Evolutionary conservation across 108 stramenopile species (phyloP), one percentile per base, ranked within the genome.

Genomic region (Aurantiochytrium sp.): DNA sequence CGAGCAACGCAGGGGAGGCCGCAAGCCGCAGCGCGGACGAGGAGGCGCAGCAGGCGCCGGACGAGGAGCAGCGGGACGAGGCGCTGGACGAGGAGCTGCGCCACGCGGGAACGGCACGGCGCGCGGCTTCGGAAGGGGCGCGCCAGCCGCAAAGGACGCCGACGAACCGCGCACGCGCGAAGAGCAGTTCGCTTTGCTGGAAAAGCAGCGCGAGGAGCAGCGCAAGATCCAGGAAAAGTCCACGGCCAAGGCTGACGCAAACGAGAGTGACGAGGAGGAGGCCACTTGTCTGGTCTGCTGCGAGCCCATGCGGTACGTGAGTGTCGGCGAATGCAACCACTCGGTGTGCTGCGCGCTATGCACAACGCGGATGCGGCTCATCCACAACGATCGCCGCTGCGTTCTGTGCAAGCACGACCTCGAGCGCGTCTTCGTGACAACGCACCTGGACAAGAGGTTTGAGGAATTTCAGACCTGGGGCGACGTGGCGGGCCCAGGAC

Each of bases 391-490:
- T 48, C 39, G 45, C 1, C 73, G 73, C 3, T 81, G 73, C 73
- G 73, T 81, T 12, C 39, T 81, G 73, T 81, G 73, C 73, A 81
- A 81, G 24, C 39, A 41, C 45, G 73, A 81, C 42, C 73, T 81
- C 4, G 73, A 81, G 42, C 39, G 45, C 42, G 73, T 81, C 73
- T 81, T 81, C 32, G 73, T 81, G 4, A 81, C 73, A 3, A 30
- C 45, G 17, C 0, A 81, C 39, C 39, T 48, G 12, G 6, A 12
- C 12, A 81, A 81, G 4, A 12, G n/a, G 15, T 81, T 22, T 81
- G 73, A 81, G 73, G 39, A 41, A 2, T 81, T 81, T 81, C 73
- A 81, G 39, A 81, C 73, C 15, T 81, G 73, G 73, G 73, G 73
- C 45, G 73, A 81, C 24, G 42, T 81, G n/a, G 39, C 73, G 6